phyloP scores from a whole-genome alignment of 2,329 filamentous ascomycete species.

The Alternaria incomplexa region DNA sequence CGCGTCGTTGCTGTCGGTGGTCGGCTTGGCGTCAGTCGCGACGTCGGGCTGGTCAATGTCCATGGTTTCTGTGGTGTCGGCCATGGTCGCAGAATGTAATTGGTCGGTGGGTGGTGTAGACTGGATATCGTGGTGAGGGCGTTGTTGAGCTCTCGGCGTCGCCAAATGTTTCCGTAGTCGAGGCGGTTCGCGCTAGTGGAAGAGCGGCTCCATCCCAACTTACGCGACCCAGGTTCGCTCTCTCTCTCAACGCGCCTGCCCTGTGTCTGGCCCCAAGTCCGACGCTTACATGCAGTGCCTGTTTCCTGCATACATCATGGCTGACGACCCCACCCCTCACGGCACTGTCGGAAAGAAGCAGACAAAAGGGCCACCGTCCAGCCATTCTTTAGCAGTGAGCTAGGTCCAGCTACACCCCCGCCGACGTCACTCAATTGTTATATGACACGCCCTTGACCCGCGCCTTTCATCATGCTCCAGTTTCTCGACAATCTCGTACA shows the following conservation, averaged over 20 bases:
- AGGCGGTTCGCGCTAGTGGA: slow-evolving; percentile 10
- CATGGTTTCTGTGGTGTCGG: slow-evolving; percentile 51
- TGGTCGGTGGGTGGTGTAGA: slow-evolving; percentile 4
- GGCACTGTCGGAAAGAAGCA: neutral
- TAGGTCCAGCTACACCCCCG: slow-evolving; percentile 11
- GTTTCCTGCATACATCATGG: slow-evolving; percentile 1
- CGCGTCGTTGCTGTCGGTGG: slow-evolving; percentile 64
- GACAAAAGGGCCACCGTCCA: slow-evolving; percentile 1
- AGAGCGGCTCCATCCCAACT: neutral
- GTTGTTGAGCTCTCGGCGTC: slow-evolving; percentile 3
- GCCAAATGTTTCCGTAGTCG: slow-evolving; percentile 14
- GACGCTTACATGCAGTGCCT: neutral
- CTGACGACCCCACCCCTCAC: neutral
- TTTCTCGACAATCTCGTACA: slow-evolving; percentile 37
- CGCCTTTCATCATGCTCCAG: slow-evolving; percentile 27
- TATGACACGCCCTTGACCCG: slow-evolving; percentile 4
- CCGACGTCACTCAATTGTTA: slow-evolving; percentile 21
- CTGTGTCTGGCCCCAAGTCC: neutral
- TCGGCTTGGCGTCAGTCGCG: slow-evolving; percentile 12
- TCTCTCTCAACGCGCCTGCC: neutral
- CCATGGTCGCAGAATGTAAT: slow-evolving; percentile 43
- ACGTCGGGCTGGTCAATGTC: slow-evolving; percentile 49
- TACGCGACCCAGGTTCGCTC: neutral
- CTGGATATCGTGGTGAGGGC: neutral
- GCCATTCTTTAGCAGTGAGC: neutral